Percentiles rank a stretch among this genome's conserved stretches.
Conservation (phyloP, 176 grass and related monocot genomes). For the Zea luxurians region DNA sequence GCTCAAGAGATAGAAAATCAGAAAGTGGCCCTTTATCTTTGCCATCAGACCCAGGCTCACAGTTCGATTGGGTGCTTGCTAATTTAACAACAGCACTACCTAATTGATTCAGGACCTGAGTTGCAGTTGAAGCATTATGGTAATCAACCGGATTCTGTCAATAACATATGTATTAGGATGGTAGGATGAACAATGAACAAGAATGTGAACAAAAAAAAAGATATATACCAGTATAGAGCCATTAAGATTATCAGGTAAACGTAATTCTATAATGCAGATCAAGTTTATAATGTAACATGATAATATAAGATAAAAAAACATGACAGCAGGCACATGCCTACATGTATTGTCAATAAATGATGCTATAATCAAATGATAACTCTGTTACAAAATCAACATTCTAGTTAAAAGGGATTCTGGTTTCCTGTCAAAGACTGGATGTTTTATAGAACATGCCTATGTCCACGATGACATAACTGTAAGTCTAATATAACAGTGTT, state of each 20-base stretch:
- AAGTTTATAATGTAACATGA: conserved; percentile 18
- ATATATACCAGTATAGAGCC: background rate
- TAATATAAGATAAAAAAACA: conserved; percentile 22
- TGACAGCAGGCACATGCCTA: conserved; percentile 7
- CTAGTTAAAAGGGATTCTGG: conserved; percentile 5
- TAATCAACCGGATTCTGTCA: conserved; percentile 77
- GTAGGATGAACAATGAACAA: conserved; percentile 17
- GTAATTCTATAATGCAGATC: conserved; percentile 18
- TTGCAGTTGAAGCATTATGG: conserved; percentile 78
- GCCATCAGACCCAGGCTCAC: conserved; percentile 49
- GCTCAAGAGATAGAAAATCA: conserved; percentile 87
- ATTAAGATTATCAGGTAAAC: conserved; percentile 15
- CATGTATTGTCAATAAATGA: conserved; percentile 22
- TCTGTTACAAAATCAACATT: background rate
- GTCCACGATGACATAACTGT: background rate
- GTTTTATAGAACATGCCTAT: conserved; percentile 15
- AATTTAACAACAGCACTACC: conserved; percentile 72
- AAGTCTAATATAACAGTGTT: background rate
- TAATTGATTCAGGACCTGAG: conserved; percentile 79
- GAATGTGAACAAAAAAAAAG: conserved; percentile 15
- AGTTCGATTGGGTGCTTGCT: conserved; percentile 47
- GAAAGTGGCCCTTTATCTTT: conserved; percentile 52
- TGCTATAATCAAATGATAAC: background rate
- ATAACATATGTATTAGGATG: conserved; percentile 38
- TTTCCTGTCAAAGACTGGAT: conserved; percentile 5